Evolutionary conservation across 2,329 filamentous ascomycete genomes (phyloP).

Genomic region (Colletotrichum tofieldiae): DNA sequence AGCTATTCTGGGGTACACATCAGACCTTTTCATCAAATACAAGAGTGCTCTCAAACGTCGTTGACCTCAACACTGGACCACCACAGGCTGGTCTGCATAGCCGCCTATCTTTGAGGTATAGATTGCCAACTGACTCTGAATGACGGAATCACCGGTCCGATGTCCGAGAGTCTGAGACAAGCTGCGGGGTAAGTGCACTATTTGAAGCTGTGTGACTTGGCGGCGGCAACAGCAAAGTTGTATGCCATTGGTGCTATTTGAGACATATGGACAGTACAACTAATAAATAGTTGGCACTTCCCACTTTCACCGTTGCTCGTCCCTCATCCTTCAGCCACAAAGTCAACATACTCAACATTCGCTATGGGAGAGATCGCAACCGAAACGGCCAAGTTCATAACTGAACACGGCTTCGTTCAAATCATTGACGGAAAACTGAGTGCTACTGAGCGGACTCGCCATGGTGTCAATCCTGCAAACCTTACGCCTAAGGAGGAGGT

Average conservation of each 20-base stretch:
- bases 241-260: background rate
- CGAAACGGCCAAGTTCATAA: background rate
- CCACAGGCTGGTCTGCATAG: background rate
- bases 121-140: background rate
- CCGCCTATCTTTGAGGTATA: background rate
- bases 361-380: background rate
- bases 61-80: background rate
- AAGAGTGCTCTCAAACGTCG: background rate
- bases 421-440: conserved; percentile 64
- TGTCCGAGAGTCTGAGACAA: background rate
- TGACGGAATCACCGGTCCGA: background rate
- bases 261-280: background rate
- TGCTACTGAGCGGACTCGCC: conserved; percentile 59
- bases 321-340: too few species aligned
- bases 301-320: too few species aligned
- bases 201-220: background rate
- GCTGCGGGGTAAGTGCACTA: background rate
- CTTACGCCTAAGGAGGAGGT: conserved; percentile 59
- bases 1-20: background rate
- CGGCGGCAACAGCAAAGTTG: background rate
- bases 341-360: background rate
- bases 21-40: background rate
- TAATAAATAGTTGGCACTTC: background rate
- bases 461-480: conserved; percentile 67
- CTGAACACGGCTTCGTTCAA: conserved; percentile 12